A percentile compares a stretch with the other conserved stretches of the same genome.
Evolutionary conservation across 2,329 filamentous ascomycete species (phyloP).

Genomic region (Pseudocercospora musae): DNA sequence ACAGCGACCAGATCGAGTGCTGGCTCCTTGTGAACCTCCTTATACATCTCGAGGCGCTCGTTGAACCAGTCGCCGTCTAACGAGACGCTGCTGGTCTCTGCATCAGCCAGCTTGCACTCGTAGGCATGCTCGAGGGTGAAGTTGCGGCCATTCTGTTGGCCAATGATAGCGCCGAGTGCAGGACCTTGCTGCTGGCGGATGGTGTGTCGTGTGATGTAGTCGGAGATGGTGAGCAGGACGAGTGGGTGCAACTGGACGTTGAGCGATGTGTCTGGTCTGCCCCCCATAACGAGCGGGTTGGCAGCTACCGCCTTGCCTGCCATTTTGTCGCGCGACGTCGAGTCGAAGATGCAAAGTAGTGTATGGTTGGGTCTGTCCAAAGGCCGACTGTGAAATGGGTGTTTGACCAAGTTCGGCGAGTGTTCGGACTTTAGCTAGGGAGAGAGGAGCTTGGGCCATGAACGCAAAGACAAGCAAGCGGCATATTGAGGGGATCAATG

Average conservation of each 20-base stretch:
- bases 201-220: conserved; percentile 90
- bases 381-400: background rate
- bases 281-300: conserved; percentile 40
- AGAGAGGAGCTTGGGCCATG: background rate
- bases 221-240: conserved; percentile 91
- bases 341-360: background rate
- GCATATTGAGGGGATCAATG: background rate
- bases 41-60: conserved; percentile 80
- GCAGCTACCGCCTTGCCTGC: background rate
- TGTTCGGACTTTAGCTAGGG: background rate
- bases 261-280: conserved; percentile 65
- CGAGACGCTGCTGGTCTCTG: conserved; percentile 52
- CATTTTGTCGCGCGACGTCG: background rate
- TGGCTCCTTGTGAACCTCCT: conserved; percentile 80
- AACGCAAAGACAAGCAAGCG: background rate
- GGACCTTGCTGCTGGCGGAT: conserved; percentile 72
- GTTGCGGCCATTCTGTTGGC: conserved; percentile 84
- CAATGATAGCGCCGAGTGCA: conserved; percentile 81
- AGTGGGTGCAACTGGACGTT: conserved; percentile 86
- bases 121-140: conserved; percentile 93
- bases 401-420: background rate
- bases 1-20: conserved; percentile 73
- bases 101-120: conserved; percentile 63
- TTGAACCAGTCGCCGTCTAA: conserved; percentile 71
- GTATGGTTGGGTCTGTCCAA: background rate